Base-by-base conservation (phyloP, 2,329 filamentous ascomycete species). In the Ophiosphaerella herpotricha region DNA sequence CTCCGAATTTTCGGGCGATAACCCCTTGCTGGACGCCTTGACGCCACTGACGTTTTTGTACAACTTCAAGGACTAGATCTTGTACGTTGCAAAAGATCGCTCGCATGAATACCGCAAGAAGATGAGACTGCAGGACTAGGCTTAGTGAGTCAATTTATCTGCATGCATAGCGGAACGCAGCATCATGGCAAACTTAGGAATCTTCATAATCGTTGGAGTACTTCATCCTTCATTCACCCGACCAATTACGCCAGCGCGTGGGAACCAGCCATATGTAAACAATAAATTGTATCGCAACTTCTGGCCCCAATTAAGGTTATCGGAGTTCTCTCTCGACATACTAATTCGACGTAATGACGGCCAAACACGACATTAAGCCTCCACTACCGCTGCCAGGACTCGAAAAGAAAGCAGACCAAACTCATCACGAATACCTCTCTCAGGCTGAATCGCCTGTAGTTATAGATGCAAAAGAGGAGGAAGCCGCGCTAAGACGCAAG, bases 401-500 rank as follows among this genome's bases (percentile, higher is more conserved):
- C 2, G 48, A 53, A 12, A 58, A 63, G 31, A 60, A 66, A 46
- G 50, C 50, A 16, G 39, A 56, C 13, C 34, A 58, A 16, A 23
- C 59, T 7, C 50, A 58, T 12, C 46, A 52, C 16, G 63, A 66
- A 35, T 59, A 62, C 18, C 48, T 64, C 3, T 12, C 54, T 14
- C 57, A 64, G 32, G 61, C 66, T 54, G 63, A 67, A 9, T 26
- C 36, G 8, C 55, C 50, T 0, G 48, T 54, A 1, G 33, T 14
- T 4, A 24, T 65, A 11, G 58, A 62, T 13, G 45, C 41, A 3
- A 55, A 53, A 33, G 67, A 63, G 35, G 59, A 57, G 24, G 67
- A 72, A 35, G 62, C 60, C 23, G 59, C 55, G 23, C 48, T 73
- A 9, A 57, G 67, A 3, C 55, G 62, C 13, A 72, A 70, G 42